Base-by-base conservation (phyloP, 805 yeast genomes). In the Kockiozyma suomiensis region DNA sequence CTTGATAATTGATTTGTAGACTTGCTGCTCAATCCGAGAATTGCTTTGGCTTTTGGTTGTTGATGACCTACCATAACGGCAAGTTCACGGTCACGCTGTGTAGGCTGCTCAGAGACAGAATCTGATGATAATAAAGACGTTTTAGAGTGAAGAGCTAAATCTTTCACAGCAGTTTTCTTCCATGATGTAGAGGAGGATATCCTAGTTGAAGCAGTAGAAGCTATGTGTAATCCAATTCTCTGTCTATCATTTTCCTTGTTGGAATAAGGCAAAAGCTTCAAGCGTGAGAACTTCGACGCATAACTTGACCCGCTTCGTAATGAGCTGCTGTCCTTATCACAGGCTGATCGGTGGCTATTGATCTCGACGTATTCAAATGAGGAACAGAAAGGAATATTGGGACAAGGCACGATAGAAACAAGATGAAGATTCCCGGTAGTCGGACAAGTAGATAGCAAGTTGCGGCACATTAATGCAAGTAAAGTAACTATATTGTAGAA, bases 381-480 rank as follows among this genome's bases (percentile, higher is more conserved):
- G 26, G 45, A 21, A 33, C 61, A 57, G 40, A 51, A 38, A 4
- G 61, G 61, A 28, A 50, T 50, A 26, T 47, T 46, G 21, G 43
- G 54, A 23, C 61, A 57, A 2, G 61, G 61, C 4, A 51, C 33
- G 26, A 52, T 47, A 10, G 61, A 57, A 23, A 57, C 38, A 2
- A 25, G 49, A n/a, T 45, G 19, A 13, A 38, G 53, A 10, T 26
- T 52, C 23, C 56, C 48, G 35, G 52, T 50, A 32, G 15, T 19
- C 12, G 56, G 43, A 28, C 50, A 19, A 26, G 41, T 43, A 26
- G 55, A 35, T n/a, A 51, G 21, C 33, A 57, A 32, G 15, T 57
- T 49, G 38, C 53, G 48, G 23, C 61, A 57, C 61, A 57, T 57
- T 5, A 30, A n/a, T 33, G 1, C 19, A 7, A 12, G 33, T 15